These are phyloP conservation scores for Kondoa malvinella DNA, from an alignment of 768 basidiomycete genomes.

Conservation along the genomic window DNA sequence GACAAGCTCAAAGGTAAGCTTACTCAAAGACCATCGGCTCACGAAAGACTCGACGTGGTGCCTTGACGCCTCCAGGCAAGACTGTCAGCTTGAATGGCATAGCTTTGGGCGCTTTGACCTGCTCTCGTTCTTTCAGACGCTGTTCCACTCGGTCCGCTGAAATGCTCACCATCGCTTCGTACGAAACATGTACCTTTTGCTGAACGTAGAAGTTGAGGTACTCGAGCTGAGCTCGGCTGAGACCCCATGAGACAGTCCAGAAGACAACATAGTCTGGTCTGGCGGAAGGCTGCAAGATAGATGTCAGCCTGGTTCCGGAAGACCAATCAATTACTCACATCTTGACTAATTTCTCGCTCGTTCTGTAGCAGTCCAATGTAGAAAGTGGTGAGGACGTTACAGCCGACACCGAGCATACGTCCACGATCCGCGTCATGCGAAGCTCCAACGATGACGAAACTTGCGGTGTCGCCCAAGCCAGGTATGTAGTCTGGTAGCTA, in stretches of 20 bases:
- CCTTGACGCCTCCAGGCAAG: background rate
- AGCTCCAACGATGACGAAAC: slow-evolving; percentile 60
- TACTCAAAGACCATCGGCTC: background rate
- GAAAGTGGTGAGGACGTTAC: slow-evolving; percentile 49
- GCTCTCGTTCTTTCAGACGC: background rate
- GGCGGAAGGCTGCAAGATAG: slow-evolving; percentile 32
- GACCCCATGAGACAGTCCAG: slow-evolving; percentile 59
- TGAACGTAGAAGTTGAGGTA: slow-evolving; percentile 51
- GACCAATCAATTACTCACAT: slow-evolving; percentile 32
- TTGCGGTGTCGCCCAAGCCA: slow-evolving; percentile 61
- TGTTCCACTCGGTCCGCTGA: background rate
- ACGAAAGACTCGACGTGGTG: background rate
- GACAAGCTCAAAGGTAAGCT: background rate
- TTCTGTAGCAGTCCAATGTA: slow-evolving; percentile 55
- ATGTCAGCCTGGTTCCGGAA: background rate
- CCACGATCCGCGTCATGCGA: slow-evolving; percentile 52
- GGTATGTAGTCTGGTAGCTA: slow-evolving; percentile 58
- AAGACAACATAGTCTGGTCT: slow-evolving; percentile 52
- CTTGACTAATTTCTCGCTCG: slow-evolving; percentile 32
- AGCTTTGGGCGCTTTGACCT: background rate
- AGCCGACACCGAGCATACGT: slow-evolving; percentile 45
- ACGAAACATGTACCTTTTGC: too few species aligned
- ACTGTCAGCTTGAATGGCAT: background rate
- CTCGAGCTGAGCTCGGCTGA: slow-evolving; percentile 50
- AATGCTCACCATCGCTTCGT: background rate